Evolutionary conservation across 2,329 filamentous ascomycete species (phyloP), one percentile per base, ranked within the genome.

Genomic region (Claviceps sp.): DNA sequence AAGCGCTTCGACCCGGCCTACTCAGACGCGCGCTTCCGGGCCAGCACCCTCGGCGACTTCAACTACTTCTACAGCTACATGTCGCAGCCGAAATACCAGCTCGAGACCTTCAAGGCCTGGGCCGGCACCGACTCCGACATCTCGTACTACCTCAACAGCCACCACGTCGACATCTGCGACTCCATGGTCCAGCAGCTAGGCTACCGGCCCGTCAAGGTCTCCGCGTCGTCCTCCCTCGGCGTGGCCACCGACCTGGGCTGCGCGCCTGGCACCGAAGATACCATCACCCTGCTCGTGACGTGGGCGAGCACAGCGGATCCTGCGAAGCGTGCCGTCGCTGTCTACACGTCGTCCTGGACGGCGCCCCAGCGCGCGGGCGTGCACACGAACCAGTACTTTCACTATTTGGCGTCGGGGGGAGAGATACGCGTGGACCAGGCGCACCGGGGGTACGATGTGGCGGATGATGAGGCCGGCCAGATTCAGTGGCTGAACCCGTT

Each of bases 61-160:
- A 95, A 95, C 75, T 96, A 96, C 76, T 96, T 95, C 67, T 96
- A 95, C 77, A 85, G 81, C 61, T 96, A 96, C 78, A 95, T 95
- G 89, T 88, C 83, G 48, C 89, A 95, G 74, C 86, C 85, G 55
- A 95, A 94, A 72, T 88, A 78, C 49, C 89, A 95, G 71, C 79
- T 95, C 47, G 86, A 94, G 74, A 95, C 89, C 0, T 95, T 95
- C 81, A 90, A 88, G 70, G 85, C 88, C 3, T 95, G 89, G 89
- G 90, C 90, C 0, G 90, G 90, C 57, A 82, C 84, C 61, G 89
- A 95, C 60, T 90, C 85, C 34, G 91, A 96, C 67, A 96, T 96
- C 61, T 90, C 85, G 9, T 96, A 96, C 74, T 96, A 96, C 70
- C 80, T 96, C 58, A 96, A 96, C 77, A 88, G 83, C 57, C 90